Evolutionary conservation across 176 grass and related monocot genomes (phyloP), one percentile per base, ranked within the genome.

Genomic region (Oryza punctata): DNA sequence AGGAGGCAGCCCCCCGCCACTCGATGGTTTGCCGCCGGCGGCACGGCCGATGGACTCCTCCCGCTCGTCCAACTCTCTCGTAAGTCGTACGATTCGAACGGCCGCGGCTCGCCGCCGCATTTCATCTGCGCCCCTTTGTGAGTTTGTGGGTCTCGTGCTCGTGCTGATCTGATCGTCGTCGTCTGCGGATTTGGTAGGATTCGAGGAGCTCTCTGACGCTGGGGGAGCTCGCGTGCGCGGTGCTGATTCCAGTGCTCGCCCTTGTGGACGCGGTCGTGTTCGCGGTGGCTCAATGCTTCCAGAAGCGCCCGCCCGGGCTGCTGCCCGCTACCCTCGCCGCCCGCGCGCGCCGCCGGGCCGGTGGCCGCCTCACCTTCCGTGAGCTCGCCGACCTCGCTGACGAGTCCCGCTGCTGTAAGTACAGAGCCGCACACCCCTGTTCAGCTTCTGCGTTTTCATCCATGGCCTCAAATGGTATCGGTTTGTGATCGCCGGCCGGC

Each of bases 361-460:
- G 61, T 16, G 33, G 59, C 21, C 67, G 69, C 67, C 78, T 75
- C 37, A 72, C 25, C 23, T 78, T 81, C 38, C 21, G 38, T 46
- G 78, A 91, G 38, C 78, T 88, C 63, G 67, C 77, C 30, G 40
- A 41, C 21, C 90, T 91, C 73, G 90, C 86, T 10, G 82, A 85
- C 15, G 86, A 92, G 2, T 92, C 90, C 38, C 27, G 69, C 40
- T 88, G 74, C 82, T 92, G 90, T 92, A 88, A 86, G 79, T 60
- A 21, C 19, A 6, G 8, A 0, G 18, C 68, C 15, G 18, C 45
- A 6, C 19, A 59, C 54, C 19, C 54, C 46, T 65, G 16, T 24
- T 4, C 29, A 7, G 63, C 8, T 73, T 33, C 41, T 30, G 50
- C 64, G 32, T 78, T 46, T 3, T 69, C 19, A 18, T 68, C n/a